phyloP scores from a whole-genome alignment of 768 basidiomycete species.

The Gloeostereum incarnatum region DNA sequence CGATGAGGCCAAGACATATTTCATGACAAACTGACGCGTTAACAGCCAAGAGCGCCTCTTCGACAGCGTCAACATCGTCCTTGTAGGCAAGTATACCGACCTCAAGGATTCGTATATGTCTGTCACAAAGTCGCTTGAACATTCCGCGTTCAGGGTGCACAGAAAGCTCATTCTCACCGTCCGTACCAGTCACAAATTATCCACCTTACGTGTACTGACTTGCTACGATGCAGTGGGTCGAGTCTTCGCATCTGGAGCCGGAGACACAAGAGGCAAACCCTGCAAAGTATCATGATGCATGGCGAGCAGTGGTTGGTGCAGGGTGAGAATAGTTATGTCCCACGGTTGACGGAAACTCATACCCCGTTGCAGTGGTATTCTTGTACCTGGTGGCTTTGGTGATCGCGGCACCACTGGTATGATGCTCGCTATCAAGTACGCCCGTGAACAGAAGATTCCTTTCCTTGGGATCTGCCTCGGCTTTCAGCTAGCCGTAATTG shows the following conservation, averaged over 20 bases:
- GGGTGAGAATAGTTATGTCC: slow-evolving; percentile 48
- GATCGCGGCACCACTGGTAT: slow-evolving; percentile 92
- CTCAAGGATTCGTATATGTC: slow-evolving; percentile 98
- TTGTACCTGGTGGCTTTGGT: slow-evolving; percentile 96
- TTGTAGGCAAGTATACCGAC: slow-evolving; percentile 97
- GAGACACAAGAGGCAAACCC: slow-evolving; percentile 73
- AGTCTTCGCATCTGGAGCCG: slow-evolving; percentile 85
- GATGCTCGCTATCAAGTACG: slow-evolving; percentile 97
- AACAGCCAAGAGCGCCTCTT: slow-evolving; percentile 87
- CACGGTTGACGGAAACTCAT: not conserved
- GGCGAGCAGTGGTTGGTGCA: slow-evolving; percentile 86
- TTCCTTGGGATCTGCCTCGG: slow-evolving; percentile 97
- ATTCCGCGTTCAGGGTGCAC: slow-evolving; percentile 89
- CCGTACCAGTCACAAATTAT: not conserved
- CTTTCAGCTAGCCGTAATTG: slow-evolving; percentile 94
- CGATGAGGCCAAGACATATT: not conserved
- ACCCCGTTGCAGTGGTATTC: slow-evolving; percentile 64
- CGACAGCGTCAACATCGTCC: slow-evolving; percentile 79
- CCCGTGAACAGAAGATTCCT: slow-evolving; percentile 88
- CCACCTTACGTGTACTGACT: not conserved
- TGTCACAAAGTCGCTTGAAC: slow-evolving; percentile 92
- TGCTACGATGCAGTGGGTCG: slow-evolving; percentile 68
- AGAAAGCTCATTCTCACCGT: slow-evolving; percentile 78
- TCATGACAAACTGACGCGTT: not conserved
- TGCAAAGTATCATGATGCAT: slow-evolving; percentile 90